Evolutionary conservation across 495 filamentous ascomycete species (phyloP), one percentile per base, ranked within the genome.

Genomic region (Hypoxylon trugodes): DNA sequence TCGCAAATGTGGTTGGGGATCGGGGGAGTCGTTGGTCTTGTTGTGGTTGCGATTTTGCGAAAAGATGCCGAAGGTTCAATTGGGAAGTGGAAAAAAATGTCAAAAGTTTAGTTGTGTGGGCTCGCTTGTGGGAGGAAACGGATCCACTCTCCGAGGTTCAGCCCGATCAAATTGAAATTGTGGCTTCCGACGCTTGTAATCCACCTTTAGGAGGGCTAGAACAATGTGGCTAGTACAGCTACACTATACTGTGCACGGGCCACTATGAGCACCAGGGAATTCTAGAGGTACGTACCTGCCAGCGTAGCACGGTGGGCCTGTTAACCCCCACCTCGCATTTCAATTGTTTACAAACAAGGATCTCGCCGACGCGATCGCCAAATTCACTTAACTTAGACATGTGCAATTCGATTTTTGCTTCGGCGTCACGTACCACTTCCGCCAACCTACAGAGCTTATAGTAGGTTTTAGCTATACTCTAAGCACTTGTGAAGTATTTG

Each of bases 71-170:
- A 41, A 60, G 43, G 59, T 52, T 61, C n/a, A n/a, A n/a, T n/a
- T n/a, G n/a, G 50, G 56, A 68, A 72, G 70, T 65, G 53, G 67
- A 59, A 68, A n/a, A n/a, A 65, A 69, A 69, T 62, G 30, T 42
- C 50, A 65, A 70, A 69, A 58, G 56, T 62, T 62, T 66, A 59
- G 60, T 66, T 72, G 67, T 71, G 65, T 72, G 70, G 69, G 70
- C 58, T 67, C 64, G 64, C 64, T 67, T 67, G 64, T 61, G 55
- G 49, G 50, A 48, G 22, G 55, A 25, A 22, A 40, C n/a, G 49
- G 22, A 35, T 35, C 43, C 62, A 60, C 62, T 22, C n/a, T n/a
- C 28, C 45, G 24, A 68, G 48, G 42, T 50, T 59, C 41, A 53
- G 47, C 58, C 37, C 53, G 9, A 12, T 21, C n/a, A n/a, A n/a